These are phyloP conservation scores for Rhizopogon vinicolor DNA, from an alignment of 768 basidiomycete genomes.

Conservation along the genomic window DNA sequence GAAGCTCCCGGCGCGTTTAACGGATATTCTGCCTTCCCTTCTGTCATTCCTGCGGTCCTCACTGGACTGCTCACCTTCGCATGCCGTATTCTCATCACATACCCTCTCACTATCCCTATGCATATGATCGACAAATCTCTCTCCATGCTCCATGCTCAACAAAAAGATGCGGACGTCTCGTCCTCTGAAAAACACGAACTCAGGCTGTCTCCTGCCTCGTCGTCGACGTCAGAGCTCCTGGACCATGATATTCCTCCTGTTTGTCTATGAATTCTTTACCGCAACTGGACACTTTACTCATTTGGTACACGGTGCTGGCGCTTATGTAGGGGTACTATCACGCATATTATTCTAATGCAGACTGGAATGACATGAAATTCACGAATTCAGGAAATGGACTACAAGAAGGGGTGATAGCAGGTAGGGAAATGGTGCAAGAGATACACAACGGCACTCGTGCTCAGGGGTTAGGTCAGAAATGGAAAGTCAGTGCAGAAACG, in stretches of 20 bases:
- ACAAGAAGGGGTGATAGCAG: not conserved
- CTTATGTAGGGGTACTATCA: slow-evolving; percentile 40
- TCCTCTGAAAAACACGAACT: slow-evolving; percentile 25
- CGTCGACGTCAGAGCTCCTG: slow-evolving; percentile 21
- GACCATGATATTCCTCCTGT: slow-evolving; percentile 38
- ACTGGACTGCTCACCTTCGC: slow-evolving; percentile 41
- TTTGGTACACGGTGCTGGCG: slow-evolving; percentile 42
- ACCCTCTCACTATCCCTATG: slow-evolving; percentile 48
- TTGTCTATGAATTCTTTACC: slow-evolving; percentile 45
- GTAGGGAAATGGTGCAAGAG: not conserved
- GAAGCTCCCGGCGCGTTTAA: slow-evolving; percentile 16
- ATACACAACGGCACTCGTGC: not conserved
- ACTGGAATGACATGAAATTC: slow-evolving; percentile 20
- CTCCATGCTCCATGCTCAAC: slow-evolving; percentile 27
- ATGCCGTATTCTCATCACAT: slow-evolving; percentile 42
- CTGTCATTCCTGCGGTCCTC: slow-evolving; percentile 22
- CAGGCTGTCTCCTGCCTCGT: slow-evolving; percentile 19
- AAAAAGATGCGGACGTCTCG: slow-evolving; percentile 24
- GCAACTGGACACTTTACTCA: slow-evolving; percentile 34
- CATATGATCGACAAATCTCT: slow-evolving; percentile 32
- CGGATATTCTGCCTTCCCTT: slow-evolving; percentile 23
- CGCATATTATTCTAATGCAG: slow-evolving; percentile 32
- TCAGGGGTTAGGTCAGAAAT: slow-evolving; percentile 20
- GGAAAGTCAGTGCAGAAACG: slow-evolving; percentile 4
- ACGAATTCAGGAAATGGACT: slow-evolving; percentile 2